Evolutionary conservation across 306 rosid genomes (phyloP), one percentile per base, ranked within the genome.

Genomic region (Arachis hypogaea): DNA sequence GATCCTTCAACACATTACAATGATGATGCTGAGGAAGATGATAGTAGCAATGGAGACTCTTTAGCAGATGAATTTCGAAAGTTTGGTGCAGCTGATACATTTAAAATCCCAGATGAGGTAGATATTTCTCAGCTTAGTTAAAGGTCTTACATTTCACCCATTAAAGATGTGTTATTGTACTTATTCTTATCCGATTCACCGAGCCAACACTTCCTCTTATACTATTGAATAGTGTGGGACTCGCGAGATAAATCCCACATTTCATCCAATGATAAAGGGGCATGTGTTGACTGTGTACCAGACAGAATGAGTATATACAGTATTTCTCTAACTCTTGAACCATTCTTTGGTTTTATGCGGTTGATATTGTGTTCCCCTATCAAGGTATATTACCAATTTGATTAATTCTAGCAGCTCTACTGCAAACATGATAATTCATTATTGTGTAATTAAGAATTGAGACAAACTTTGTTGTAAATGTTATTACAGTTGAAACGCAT

Each of bases 51-150:
- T 3, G 98, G 86, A 67, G 87, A 86, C 28, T 44, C 78, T 8
- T 9, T 38, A 50, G 84, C 82, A 18, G 97, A 88, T 75, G 97
- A 90, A 85, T 94, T 68, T 74, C 85, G 92, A 67, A 94, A 94
- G 87, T 94, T 94, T 79, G 99, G 99, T 46, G 97, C 97, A 0
- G 97, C 99, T 61, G 88, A 76, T 41, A 84, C 98, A 61, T 94
- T 94, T 70, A 92, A 60, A 83, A 82, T 94, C 76, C 98, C 99
- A 2, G 96, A 90, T 9, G 88, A 79, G 47, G 72, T 94, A 55
- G 96, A 94, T 66, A 58, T 92, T 77, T 58, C 99, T 66, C 92
- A 69, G 50, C 86, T 92, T 45, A 94, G 97, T 88, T 94, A 81
- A 22, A 22, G 81, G 14, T 51, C 22, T 59, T 68, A 33, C 61